A percentile compares a stretch with the other conserved stretches of the same genome.
Evolutionary conservation across 768 basidiomycete species (phyloP).

Genomic region (Boletus pseudopeckii): DNA sequence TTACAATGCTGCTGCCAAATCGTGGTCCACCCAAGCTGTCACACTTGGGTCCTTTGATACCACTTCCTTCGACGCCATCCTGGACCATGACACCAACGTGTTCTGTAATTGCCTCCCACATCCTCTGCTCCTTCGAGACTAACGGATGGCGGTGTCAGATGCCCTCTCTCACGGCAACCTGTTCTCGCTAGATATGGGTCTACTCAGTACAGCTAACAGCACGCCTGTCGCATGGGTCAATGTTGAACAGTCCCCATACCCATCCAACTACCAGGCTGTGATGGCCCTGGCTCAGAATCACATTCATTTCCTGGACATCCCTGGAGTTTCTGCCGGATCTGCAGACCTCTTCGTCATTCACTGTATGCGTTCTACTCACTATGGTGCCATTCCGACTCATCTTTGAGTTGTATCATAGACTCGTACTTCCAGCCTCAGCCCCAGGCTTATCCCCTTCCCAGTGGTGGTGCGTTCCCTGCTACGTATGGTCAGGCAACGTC

Average conservation of each 20-base stretch:
- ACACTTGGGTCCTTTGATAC: conserved; percentile 57
- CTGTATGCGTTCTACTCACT: conserved; percentile 47
- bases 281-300: conserved; percentile 87
- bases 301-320: conserved; percentile 76
- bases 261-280: conserved; percentile 61
- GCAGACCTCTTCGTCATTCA: conserved; percentile 85
- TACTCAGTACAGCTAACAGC: conserved; percentile 57
- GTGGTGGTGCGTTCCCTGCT: conserved; percentile 59
- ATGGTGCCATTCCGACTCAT: not conserved
- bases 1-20: conserved; percentile 66
- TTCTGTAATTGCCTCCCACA: conserved; percentile 50
- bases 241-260: conserved; percentile 55
- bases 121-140: not conserved
- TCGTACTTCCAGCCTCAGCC: conserved; percentile 74
- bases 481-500: conserved; percentile 65
- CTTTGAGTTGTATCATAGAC: conserved; percentile 39
- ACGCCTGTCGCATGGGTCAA: conserved; percentile 61
- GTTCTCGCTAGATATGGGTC: conserved; percentile 67
- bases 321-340: conserved; percentile 61
- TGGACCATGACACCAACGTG: conserved; percentile 94
- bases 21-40: conserved; percentile 76
- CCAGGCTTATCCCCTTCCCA: conserved; percentile 50
- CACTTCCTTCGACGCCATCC: conserved; percentile 61
- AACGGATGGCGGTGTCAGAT: conserved; percentile 40
- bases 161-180: conserved; percentile 64